Evolutionary conservation across 2,329 filamentous ascomycete species (phyloP).

Genomic region (Penicillium sp.): DNA sequence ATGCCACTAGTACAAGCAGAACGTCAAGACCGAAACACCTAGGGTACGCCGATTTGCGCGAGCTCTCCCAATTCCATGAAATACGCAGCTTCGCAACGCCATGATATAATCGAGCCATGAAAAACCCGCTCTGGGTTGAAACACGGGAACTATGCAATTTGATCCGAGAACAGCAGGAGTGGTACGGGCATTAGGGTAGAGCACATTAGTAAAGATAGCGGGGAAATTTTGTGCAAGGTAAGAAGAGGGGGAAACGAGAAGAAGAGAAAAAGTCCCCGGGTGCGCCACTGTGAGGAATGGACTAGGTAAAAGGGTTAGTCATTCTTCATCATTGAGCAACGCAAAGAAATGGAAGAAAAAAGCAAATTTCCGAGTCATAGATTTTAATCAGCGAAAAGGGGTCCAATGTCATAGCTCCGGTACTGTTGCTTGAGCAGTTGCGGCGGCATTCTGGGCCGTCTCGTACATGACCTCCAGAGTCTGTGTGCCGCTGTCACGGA

Average conservation of each 20-base stretch:
- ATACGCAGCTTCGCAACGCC: slow-evolving; percentile 17
- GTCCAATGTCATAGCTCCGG: slow-evolving; percentile 36
- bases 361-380: not conserved
- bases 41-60: slow-evolving; percentile 30
- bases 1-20: slow-evolving; percentile 9
- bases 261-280: slow-evolving; percentile 1
- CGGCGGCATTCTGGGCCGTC: slow-evolving; percentile 51
- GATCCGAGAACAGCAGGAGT: slow-evolving; percentile 8
- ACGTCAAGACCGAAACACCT: slow-evolving; percentile 29
- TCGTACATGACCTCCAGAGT: slow-evolving; percentile 54
- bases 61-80: slow-evolving; percentile 23
- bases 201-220: slow-evolving; percentile 5
- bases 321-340: not conserved
- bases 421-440: slow-evolving; percentile 38
- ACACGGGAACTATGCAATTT: slow-evolving; percentile 9
- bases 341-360: not conserved
- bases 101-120: slow-evolving; percentile 7
- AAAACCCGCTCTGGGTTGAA: slow-evolving; percentile 2
- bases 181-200: slow-evolving; percentile 5
- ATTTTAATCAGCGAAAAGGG: not conserved
- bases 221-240: not conserved
- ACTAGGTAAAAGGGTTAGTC: not conserved
- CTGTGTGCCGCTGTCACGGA: slow-evolving; percentile 36
- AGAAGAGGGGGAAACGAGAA: not conserved
- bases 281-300: not conserved